phyloP scores from a whole-genome alignment of 1,284 basidiomycete species.

The Taiwanofungus camphoratus region DNA sequence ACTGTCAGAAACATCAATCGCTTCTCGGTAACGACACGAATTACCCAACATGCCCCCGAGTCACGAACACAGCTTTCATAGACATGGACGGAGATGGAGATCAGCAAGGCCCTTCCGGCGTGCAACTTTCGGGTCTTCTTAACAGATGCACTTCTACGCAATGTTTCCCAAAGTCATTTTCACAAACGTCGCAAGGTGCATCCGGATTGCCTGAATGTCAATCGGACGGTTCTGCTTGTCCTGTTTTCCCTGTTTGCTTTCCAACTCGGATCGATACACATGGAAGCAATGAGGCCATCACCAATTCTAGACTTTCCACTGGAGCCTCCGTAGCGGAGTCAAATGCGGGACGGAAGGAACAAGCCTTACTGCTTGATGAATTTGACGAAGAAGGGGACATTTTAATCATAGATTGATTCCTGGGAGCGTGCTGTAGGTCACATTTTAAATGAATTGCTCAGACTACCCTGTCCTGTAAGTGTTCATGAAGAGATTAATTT shows the following conservation, averaged over 20 bases:
- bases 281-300: slow-evolving; percentile 9
- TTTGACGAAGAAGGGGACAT: neutral
- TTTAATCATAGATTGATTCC: slow-evolving; percentile 2
- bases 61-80: too few species aligned
- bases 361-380: neutral
- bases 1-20: too few species aligned
- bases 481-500: neutral
- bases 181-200: too few species aligned
- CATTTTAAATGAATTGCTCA: neutral
- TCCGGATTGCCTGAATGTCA: too few species aligned
- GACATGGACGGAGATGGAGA: too few species aligned
- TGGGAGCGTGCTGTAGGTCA: neutral
- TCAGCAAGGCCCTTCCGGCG: too few species aligned
- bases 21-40: too few species aligned
- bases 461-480: neutral
- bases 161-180: too few species aligned
- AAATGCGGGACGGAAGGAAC: neutral
- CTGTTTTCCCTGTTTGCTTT: slow-evolving; percentile 5
- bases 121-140: too few species aligned
- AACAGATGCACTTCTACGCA: too few species aligned
- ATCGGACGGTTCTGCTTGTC: slow-evolving; percentile 1
- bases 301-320: slow-evolving; percentile 2
- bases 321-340: neutral
- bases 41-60: too few species aligned
- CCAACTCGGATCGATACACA: slow-evolving; percentile 8